Conservation (phyloP, 768 basidiomycete species). For the Fistulinella prunicolor region DNA sequence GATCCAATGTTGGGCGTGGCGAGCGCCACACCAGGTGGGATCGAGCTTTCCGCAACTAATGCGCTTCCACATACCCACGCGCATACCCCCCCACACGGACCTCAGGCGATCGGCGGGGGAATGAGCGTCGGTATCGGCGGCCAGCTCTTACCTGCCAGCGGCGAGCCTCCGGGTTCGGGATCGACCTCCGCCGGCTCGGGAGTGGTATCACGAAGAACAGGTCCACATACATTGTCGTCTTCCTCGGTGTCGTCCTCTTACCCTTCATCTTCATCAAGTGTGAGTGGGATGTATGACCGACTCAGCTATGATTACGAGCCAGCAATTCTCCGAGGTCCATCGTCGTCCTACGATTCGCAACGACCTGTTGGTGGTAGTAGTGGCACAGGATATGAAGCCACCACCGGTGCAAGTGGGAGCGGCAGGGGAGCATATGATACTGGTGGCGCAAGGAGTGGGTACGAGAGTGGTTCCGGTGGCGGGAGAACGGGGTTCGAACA, state of each 20-base stretch:
- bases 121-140: conserved; percentile 8
- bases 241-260: conserved; percentile 16
- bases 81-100: conserved; percentile 7
- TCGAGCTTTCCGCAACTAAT: conserved; percentile 24
- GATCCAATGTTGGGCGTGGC: conserved; percentile 33
- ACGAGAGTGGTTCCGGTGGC: conserved; percentile 13
- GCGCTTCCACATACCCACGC: conserved; percentile 11
- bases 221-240: conserved; percentile 13
- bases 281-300: conserved; percentile 22
- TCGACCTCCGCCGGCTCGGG: conserved; percentile 5
- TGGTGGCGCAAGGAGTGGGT: conserved; percentile 15
- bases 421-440: conserved; percentile 24
- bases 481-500: conserved; percentile 25
- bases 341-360: conserved; percentile 22
- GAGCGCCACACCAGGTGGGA: conserved; percentile 31
- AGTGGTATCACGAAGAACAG: conserved; percentile 10
- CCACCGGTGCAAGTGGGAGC: conserved; percentile 8
- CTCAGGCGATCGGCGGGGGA: conserved; percentile 11
- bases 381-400: conserved; percentile 16
- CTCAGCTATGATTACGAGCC: conserved; percentile 21
- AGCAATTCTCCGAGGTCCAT: conserved; percentile 10
- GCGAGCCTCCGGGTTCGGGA: conserved; percentile 15
- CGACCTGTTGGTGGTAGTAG: conserved; percentile 10
- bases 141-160: conserved; percentile 19
- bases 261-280: conserved; percentile 14